A percentile compares a stretch with the other conserved stretches of the same genome.
Evolutionary conservation across 108 stramenopile species (phyloP).

Genomic region (Chaetoceros tenuissimus): DNA sequence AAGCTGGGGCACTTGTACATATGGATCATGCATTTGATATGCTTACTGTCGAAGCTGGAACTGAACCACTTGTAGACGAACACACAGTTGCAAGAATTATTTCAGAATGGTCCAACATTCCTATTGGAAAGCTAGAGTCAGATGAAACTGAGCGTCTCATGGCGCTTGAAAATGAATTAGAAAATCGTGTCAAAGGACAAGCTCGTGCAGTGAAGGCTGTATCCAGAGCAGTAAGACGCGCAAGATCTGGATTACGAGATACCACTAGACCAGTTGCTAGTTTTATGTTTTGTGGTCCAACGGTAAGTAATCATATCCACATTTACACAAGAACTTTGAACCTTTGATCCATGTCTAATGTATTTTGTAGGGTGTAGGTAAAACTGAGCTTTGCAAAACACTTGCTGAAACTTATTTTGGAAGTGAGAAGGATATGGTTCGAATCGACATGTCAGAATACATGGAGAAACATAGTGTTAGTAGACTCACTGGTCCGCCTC

Average conservation of each 20-base stretch:
- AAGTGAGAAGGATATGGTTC: conserved; percentile 79
- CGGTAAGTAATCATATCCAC: conserved; percentile 64
- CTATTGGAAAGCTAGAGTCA: conserved; percentile 66
- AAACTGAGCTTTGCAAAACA: conserved; percentile 90
- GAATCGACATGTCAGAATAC: conserved; percentile 90
- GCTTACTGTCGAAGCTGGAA: conserved; percentile 42
- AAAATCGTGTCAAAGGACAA: conserved; percentile 83
- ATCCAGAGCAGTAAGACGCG: conserved; percentile 71
- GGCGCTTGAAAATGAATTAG: conserved; percentile 55
- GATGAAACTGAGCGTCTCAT: conserved; percentile 78
- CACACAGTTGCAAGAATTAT: conserved; percentile 50
- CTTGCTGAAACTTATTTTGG: conserved; percentile 85
- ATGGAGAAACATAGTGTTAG: conserved; percentile 88
- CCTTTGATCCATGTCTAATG: not conserved
- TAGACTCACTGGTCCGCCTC: conserved; percentile 90
- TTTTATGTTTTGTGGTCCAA: conserved; percentile 90
- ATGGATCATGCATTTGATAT: conserved; percentile 50
- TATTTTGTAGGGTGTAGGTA: conserved; percentile 41
- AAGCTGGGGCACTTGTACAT: conserved; percentile 90
- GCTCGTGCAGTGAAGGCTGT: conserved; percentile 71
- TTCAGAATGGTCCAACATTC: conserved; percentile 63
- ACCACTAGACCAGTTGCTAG: conserved; percentile 69
- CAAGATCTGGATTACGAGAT: conserved; percentile 78
- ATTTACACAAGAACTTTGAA: not conserved
- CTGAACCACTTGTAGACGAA: conserved; percentile 48